Percentiles rank a stretch among this genome's conserved stretches.
These are phyloP conservation scores for Herpetomonas samuelpessoai DNA, from an alignment of 208 protist species.

Conservation along the genomic window DNA sequence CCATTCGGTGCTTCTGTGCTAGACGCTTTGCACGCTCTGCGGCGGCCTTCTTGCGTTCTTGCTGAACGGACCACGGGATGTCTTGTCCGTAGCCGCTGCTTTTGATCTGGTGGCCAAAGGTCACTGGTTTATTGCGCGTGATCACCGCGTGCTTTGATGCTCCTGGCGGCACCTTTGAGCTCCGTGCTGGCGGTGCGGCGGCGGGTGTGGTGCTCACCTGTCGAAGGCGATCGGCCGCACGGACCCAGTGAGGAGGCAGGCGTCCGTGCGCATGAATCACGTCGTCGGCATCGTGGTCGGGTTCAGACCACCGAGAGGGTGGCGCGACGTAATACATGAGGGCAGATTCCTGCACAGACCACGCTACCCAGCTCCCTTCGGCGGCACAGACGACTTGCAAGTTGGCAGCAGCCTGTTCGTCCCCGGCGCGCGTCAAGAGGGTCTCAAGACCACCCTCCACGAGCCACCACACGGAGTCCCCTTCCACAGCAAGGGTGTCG, in stretches of 20 bases:
- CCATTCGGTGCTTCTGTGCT: slow-evolving; percentile 11
- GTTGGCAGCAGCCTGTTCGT: background rate
- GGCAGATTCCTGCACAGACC: background rate
- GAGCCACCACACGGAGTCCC: too few relatives aligned
- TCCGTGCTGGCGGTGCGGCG: background rate
- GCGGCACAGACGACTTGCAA: background rate
- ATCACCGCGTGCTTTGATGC: slow-evolving; percentile 2
- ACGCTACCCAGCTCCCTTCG: background rate
- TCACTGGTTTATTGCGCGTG: slow-evolving; percentile 25
- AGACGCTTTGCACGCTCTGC: background rate
- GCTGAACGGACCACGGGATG: slow-evolving; percentile 40
- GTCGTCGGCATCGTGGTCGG: slow-evolving; percentile 21
- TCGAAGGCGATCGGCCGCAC: background rate
- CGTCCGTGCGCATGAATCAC: slow-evolving; percentile 62
- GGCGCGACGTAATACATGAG: background rate
- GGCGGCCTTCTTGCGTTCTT: background rate
- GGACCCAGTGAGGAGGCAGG: slow-evolving; percentile 39
- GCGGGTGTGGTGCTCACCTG: background rate
- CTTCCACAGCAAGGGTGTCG: background rate
- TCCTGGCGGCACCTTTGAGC: background rate
- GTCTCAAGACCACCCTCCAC: too few relatives aligned
- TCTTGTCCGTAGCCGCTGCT: slow-evolving; percentile 33
- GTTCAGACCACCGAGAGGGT: background rate
- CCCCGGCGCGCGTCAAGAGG: background rate
- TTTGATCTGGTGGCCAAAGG: slow-evolving; percentile 37